A percentile compares a stretch with the other conserved stretches of the same genome.
Conservation (phyloP, 352 stramenopile genomes). For the Hyaloperonospora brassicae region DNA sequence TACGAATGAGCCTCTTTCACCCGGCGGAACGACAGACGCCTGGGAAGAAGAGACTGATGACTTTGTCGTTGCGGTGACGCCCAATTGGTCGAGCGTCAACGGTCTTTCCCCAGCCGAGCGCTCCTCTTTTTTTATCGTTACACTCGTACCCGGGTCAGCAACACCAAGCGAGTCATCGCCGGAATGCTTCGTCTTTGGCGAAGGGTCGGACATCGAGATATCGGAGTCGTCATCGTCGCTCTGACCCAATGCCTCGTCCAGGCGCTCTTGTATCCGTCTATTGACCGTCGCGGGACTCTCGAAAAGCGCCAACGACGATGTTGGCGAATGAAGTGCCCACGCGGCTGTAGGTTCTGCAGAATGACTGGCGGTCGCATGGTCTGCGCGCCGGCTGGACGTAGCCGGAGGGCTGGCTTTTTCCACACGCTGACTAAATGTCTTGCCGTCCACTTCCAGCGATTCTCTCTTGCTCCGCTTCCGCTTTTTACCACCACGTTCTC, state of each 20-base stretch:
- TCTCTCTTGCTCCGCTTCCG: conserved; percentile 26
- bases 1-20: too few species aligned
- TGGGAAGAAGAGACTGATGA: too few species aligned
- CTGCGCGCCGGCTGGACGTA: neutral
- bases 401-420: conserved; percentile 11
- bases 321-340: conserved; percentile 1
- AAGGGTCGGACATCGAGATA: conserved; percentile 8
- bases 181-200: conserved; percentile 10
- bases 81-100: too few species aligned
- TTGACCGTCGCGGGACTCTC: conserved; percentile 38
- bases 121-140: too few species aligned
- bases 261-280: conserved; percentile 42
- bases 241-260: conserved; percentile 40
- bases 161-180: neutral
- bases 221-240: conserved; percentile 49
- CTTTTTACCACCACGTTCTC: conserved; percentile 7
- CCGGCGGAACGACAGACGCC: too few species aligned
- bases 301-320: conserved; percentile 23
- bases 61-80: too few species aligned
- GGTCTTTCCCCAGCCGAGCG: too few species aligned
- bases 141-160: too few species aligned
- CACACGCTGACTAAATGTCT: neutral
- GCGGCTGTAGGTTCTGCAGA: too few species aligned
- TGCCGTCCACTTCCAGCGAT: conserved; percentile 4
- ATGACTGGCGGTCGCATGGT: too few species aligned